Base-by-base conservation (phyloP, 257 asterid genomes). In the Ilex aquifolium region DNA sequence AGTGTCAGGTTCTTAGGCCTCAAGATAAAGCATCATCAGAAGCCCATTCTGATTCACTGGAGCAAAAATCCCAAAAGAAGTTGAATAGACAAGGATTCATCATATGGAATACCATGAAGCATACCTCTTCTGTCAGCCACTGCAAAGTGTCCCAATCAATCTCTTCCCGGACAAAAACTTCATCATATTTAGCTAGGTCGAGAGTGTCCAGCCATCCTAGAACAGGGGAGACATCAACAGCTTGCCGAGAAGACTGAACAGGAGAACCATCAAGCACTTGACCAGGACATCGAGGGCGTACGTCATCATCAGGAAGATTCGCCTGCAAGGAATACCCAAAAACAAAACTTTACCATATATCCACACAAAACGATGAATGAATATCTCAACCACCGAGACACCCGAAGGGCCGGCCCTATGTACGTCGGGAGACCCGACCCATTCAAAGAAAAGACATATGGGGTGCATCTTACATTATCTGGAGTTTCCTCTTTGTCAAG, bases 81-180 rank as follows among this genome's bases (percentile, higher is more conserved):
- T 36, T 36, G 42, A 36, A 36, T 36, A 8, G 42, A 44, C 14
- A 52, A 58, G 29, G 13, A 56, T 63, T 10, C 27, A 61, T 21
- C 10, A 44, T 42, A 46, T 46, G 52, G 46, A 52, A 56, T 36
- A 54, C 52, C 30, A 58, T 11, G 65, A 51, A 51, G 31, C 66
- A 64, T 59, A 92, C 97, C 99, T 92, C 99, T 79, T 92, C 97
- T 27, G 88, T 80, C 61, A 92, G 76, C 85, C 84, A 76, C 72
- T 79, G 84, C 67, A 92, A 70, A 21, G 94, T 82, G 16, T 80
- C 95, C 99, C 95, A 85, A 62, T 87, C 96, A 62, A 92, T 82
- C 77, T 92, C 99, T 65, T 92, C 91, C 60, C 69, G 70, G 1
- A 79, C 78, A 60, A 92, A 92, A 30, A 75, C 42, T 30, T 89